Evolutionary conservation across 306 rosid species (phyloP).

Genomic region (Castanea mollissima): DNA sequence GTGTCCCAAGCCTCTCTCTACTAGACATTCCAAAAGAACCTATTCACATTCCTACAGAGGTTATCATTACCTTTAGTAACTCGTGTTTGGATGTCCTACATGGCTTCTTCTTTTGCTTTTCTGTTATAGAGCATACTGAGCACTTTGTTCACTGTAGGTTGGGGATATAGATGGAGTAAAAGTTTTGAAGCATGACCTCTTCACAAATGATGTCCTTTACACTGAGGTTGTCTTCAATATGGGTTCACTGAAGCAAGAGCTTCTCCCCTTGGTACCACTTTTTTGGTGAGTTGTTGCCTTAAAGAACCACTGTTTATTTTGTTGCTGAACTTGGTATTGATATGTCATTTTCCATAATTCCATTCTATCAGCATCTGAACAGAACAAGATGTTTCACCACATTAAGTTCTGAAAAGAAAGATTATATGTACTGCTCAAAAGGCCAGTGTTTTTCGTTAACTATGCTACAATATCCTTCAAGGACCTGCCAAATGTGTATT

Average conservation of each 20-base stretch:
- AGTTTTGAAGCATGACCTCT: slow-evolving; percentile 89
- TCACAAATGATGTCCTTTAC: slow-evolving; percentile 94
- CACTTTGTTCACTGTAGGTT: slow-evolving; percentile 52
- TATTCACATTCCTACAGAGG: slow-evolving; percentile 71
- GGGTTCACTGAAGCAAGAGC: slow-evolving; percentile 86
- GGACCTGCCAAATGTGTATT: not conserved
- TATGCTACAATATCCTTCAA: not conserved
- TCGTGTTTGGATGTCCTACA: slow-evolving; percentile 2
- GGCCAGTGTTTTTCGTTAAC: not conserved
- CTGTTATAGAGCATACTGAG: slow-evolving; percentile 13
- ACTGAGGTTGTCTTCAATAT: slow-evolving; percentile 82
- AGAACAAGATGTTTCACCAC: not conserved
- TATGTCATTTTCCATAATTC: slow-evolving; percentile 12
- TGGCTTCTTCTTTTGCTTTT: slow-evolving; percentile 16
- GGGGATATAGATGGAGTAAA: slow-evolving; percentile 81
- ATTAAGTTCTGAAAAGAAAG: not conserved
- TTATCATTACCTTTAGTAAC: slow-evolving; percentile 26
- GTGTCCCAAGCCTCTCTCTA: slow-evolving; percentile 91
- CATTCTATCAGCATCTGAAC: slow-evolving; percentile 11
- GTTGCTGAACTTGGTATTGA: not conserved
- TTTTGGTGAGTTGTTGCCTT: slow-evolving; percentile 68
- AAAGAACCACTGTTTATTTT: slow-evolving; percentile 22
- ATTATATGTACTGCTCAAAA: not conserved
- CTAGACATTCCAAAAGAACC: slow-evolving; percentile 97
- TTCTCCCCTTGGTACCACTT: slow-evolving; percentile 85